These are phyloP conservation scores for Daldinia sp. DNA, from an alignment of 2,329 filamentous ascomycete genomes.

Conservation along the genomic window DNA sequence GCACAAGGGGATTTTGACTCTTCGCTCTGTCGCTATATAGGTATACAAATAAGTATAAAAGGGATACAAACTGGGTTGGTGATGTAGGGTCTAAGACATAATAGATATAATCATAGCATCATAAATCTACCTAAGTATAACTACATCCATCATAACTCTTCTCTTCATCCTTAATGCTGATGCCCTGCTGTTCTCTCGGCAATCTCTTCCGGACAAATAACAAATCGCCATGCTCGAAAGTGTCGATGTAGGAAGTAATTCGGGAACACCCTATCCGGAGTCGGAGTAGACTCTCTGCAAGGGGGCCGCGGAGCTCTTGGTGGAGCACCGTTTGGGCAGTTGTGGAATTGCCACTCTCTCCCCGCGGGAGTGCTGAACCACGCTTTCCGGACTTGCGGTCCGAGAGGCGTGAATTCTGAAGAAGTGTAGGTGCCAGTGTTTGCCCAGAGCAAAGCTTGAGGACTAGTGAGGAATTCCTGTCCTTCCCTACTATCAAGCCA, in stretches of 20 bases:
- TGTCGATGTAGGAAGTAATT: constrained; percentile 10
- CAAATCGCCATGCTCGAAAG: constrained; percentile 30
- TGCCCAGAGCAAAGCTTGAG: constrained; percentile 27
- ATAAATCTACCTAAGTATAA: not conserved
- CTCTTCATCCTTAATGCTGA: not conserved
- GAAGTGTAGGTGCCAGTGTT: constrained; percentile 15
- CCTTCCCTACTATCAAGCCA: constrained; percentile 21
- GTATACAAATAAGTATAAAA: no score
- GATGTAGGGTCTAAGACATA: not conserved
- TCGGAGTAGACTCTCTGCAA: not conserved
- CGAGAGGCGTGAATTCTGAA: not conserved
- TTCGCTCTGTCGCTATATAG: no score
- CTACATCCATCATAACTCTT: not conserved
- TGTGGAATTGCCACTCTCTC: constrained; percentile 9
- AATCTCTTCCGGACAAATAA: constrained; percentile 15
- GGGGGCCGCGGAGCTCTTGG: constrained; percentile 13
- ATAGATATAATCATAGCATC: not conserved
- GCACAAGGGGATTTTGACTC: no score
- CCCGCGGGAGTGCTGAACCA: constrained; percentile 23
- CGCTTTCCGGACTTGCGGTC: constrained; percentile 22
- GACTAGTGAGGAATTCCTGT: constrained; percentile 14
- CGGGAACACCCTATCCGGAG: not conserved
- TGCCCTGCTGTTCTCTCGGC: not conserved
- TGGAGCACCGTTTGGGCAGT: constrained; percentile 22
- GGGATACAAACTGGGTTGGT: not conserved